Percentiles rank a stretch among this genome's conserved stretches.
These are phyloP conservation scores for Xylaria sp. DNA, from an alignment of 2,329 filamentous ascomycete species.

Conservation along the genomic window DNA sequence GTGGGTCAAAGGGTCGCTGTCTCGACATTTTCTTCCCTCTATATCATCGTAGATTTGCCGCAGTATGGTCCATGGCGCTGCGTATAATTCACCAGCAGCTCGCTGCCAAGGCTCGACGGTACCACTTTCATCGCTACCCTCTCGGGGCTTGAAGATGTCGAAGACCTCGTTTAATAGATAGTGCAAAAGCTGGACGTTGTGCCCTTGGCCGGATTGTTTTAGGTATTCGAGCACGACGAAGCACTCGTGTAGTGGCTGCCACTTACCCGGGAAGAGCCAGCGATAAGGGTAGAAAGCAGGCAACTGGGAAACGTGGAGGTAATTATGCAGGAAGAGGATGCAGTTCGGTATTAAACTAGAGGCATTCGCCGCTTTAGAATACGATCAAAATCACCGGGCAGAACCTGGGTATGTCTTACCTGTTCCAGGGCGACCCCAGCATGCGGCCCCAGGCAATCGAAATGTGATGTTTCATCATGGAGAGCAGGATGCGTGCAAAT, in stretches of 20 bases:
- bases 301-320: slow-evolving; percentile 14
- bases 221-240: slow-evolving; percentile 17
- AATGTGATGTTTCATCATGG: slow-evolving; percentile 19
- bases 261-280: slow-evolving; percentile 12
- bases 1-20: neutral
- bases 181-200: slow-evolving; percentile 15
- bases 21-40: slow-evolving; percentile 8
- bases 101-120: slow-evolving; percentile 11
- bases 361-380: slow-evolving; percentile 8
- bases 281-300: slow-evolving; percentile 17
- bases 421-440: slow-evolving; percentile 6
- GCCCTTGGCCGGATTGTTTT: slow-evolving; percentile 7
- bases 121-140: slow-evolving; percentile 1
- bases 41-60: slow-evolving; percentile 9
- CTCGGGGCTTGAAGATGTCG: slow-evolving; percentile 14
- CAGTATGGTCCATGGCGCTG: slow-evolving; percentile 11
- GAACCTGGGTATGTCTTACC: slow-evolving; percentile 5
- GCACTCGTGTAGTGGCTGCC: slow-evolving; percentile 17
- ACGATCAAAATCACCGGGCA: neutral
- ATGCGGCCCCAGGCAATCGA: slow-evolving; percentile 11
- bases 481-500: slow-evolving; percentile 12
- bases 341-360: slow-evolving; percentile 14
- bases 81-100: slow-evolving; percentile 12
- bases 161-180: slow-evolving; percentile 15
- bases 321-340: slow-evolving; percentile 15